Conservation (phyloP, 176 grass and related monocot species). For the Raddia distichophylla region DNA sequence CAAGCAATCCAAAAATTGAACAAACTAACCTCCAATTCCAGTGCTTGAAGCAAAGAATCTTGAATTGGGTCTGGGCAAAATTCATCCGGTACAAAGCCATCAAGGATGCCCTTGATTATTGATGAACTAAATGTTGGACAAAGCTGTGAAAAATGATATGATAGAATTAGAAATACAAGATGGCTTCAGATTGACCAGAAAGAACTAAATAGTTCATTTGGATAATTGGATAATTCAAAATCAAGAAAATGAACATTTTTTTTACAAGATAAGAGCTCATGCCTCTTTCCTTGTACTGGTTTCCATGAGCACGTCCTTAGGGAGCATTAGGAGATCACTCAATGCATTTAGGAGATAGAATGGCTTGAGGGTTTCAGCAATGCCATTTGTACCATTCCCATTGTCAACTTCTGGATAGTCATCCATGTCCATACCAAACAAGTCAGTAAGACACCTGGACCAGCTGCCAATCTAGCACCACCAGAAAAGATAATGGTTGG, state of each 20-base stretch:
- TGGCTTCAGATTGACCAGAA: background rate
- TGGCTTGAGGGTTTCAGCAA: slow-evolving; percentile 54
- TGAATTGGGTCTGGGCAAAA: slow-evolving; percentile 88
- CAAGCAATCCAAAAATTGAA: slow-evolving; percentile 11
- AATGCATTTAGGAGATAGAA: slow-evolving; percentile 92
- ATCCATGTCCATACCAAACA: slow-evolving; percentile 90
- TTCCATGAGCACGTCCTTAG: slow-evolving; percentile 95
- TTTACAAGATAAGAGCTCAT: slow-evolving; percentile 30
- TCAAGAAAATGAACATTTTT: background rate
- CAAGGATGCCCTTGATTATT: slow-evolving; percentile 76
- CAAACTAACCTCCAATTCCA: slow-evolving; percentile 81
- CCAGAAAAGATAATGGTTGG: slow-evolving; percentile 8
- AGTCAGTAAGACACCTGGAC: slow-evolving; percentile 82
- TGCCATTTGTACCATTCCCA: slow-evolving; percentile 46
- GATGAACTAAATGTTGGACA: slow-evolving; percentile 86
- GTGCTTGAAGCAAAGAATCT: slow-evolving; percentile 69
- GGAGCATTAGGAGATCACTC: slow-evolving; percentile 97
- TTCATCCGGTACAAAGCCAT: slow-evolving; percentile 84
- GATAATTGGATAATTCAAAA: background rate
- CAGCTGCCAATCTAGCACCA: slow-evolving; percentile 87
- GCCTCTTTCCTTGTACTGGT: slow-evolving; percentile 77
- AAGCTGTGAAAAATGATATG: slow-evolving; percentile 60
- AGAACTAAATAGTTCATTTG: background rate
- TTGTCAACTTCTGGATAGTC: slow-evolving; percentile 56
- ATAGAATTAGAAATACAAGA: background rate